Percentiles rank a stretch among this genome's conserved stretches.
Evolutionary conservation across 805 yeast species (phyloP).

Genomic region (Sugiyamaella marilandica): DNA sequence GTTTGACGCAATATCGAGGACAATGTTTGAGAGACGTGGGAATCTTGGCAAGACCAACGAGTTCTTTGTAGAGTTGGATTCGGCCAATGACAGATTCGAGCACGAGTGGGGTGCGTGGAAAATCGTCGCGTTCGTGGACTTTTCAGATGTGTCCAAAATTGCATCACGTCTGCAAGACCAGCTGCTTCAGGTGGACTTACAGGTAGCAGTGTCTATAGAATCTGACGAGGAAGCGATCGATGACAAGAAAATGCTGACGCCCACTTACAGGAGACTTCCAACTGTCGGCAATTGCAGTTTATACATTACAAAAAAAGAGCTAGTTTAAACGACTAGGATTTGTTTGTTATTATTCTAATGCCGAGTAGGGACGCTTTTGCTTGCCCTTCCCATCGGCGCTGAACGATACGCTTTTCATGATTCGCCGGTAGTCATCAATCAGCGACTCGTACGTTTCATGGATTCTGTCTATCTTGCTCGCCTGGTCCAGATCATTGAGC

Average conservation of each 20-base stretch:
- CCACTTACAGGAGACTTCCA: not conserved
- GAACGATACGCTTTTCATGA: conserved; percentile 35
- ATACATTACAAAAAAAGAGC: conserved; percentile 3
- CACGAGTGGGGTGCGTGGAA: not conserved
- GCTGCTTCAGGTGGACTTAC: not conserved
- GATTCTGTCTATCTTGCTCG: conserved; percentile 62
- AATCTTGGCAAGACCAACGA: not conserved
- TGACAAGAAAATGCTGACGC: conserved; percentile 2
- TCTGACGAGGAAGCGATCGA: conserved; percentile 3
- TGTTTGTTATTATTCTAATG: not conserved
- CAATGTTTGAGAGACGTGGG: not conserved
- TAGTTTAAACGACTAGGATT: not conserved
- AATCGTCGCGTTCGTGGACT: conserved; percentile 1
- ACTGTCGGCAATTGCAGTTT: conserved; percentile 8
- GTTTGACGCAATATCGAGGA: not conserved
- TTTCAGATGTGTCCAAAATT: not conserved
- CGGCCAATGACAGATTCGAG: not conserved
- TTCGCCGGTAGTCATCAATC: conserved; percentile 64
- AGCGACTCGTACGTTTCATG: conserved; percentile 69
- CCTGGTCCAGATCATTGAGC: conserved; percentile 46
- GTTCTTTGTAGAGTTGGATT: not conserved
- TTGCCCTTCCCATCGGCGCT: conserved; percentile 14
- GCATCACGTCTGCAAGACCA: not conserved
- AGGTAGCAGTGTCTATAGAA: not conserved
- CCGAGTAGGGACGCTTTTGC: conserved; percentile 4